phyloP scores from a whole-genome alignment of 768 basidiomycete genomes.

The Mycena indigotica region DNA sequence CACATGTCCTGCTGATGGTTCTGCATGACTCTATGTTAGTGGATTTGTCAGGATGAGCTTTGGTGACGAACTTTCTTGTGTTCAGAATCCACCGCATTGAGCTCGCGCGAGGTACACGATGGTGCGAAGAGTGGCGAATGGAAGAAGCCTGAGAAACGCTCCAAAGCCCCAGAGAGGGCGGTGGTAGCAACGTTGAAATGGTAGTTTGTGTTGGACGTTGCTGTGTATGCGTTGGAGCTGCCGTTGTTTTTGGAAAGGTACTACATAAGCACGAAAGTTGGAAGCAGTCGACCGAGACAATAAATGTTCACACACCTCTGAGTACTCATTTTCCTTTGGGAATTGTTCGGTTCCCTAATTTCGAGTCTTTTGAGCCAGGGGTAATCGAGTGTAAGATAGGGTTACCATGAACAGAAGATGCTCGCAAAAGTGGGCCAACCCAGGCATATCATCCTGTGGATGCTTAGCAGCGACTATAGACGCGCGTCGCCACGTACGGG shows the following conservation, averaged over 20 bases:
- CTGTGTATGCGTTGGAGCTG: slow-evolving; percentile 88
- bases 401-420: slow-evolving; percentile 94
- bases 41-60: neutral
- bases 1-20: slow-evolving; percentile 89
- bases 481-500: slow-evolving; percentile 65
- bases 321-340: slow-evolving; percentile 93
- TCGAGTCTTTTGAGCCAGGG: neutral
- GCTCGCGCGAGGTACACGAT: slow-evolving; percentile 84
- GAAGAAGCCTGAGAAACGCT: slow-evolving; percentile 86
- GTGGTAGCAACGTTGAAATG: slow-evolving; percentile 71
- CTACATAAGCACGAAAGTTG: too few species aligned
- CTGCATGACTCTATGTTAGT: slow-evolving; percentile 20
- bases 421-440: slow-evolving; percentile 94
- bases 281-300: too few species aligned
- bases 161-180: slow-evolving; percentile 67
- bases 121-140: slow-evolving; percentile 88
- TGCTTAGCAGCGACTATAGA: neutral
- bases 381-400: neutral
- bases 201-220: slow-evolving; percentile 90
- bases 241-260: slow-evolving; percentile 84
- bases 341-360: slow-evolving; percentile 81
- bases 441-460: slow-evolving; percentile 80
- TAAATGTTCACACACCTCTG: slow-evolving; percentile 55
- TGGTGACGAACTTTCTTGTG: slow-evolving; percentile 68
- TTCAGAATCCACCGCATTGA: slow-evolving; percentile 96